A percentile compares a stretch with the other conserved stretches of the same genome.
Evolutionary conservation across 495 filamentous ascomycete genomes (phyloP).

Genomic region (Podospora anserina): DNA sequence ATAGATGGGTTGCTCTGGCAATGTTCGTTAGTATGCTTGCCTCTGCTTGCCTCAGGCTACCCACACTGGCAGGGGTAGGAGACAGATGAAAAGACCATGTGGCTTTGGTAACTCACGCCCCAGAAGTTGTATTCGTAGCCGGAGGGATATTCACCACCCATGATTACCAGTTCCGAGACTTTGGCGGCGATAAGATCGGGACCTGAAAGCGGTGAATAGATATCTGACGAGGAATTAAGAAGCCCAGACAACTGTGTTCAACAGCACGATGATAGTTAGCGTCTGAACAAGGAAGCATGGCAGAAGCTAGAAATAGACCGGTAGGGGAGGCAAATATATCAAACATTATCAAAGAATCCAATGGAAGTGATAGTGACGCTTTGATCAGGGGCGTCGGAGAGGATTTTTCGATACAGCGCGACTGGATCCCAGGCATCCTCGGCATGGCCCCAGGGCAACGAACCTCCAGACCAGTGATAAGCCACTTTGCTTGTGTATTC

Average conservation of each 20-base stretch:
- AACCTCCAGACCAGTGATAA: conserved; percentile 36
- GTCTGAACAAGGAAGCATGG: not conserved
- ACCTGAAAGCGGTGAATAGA: conserved; percentile 33
- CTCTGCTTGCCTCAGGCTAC: too few relatives aligned
- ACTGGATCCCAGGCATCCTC: conserved; percentile 45
- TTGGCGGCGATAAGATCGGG: conserved; percentile 38
- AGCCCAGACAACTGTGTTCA: conserved; percentile 35
- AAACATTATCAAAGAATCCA: conserved; percentile 42
- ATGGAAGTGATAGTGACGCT: conserved; percentile 47
- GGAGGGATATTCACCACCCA: conserved; percentile 47
- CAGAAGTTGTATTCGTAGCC: conserved; percentile 46
- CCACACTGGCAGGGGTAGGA: too few relatives aligned
- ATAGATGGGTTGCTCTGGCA: conserved; percentile 22
- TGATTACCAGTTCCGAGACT: conserved; percentile 45
- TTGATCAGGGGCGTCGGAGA: conserved; percentile 33
- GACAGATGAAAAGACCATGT: too few relatives aligned
- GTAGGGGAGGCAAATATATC: not conserved
- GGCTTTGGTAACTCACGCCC: conserved; percentile 14
- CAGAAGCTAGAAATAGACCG: not conserved
- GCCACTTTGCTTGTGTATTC: conserved; percentile 40
- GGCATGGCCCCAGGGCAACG: conserved; percentile 30
- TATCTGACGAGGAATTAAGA: conserved; percentile 39
- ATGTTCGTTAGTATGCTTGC: too few relatives aligned
- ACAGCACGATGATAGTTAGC: not conserved
- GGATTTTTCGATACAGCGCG: conserved; percentile 39